Conservation (phyloP, 345 rosid species). For the Fremontodendron californicum region DNA sequence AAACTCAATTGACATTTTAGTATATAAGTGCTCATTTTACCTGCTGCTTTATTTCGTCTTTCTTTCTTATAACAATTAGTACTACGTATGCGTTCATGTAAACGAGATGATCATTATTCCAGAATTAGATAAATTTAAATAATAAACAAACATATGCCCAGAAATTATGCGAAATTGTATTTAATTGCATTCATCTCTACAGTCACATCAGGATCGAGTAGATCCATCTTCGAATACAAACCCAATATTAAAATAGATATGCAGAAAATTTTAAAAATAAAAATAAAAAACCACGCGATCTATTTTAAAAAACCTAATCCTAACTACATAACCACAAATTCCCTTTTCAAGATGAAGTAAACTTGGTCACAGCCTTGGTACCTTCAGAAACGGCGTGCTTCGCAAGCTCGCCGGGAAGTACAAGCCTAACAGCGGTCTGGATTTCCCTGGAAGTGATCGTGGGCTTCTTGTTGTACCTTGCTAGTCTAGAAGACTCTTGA, state of each 20-base stretch:
- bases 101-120: no score
- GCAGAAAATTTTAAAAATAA: background rate
- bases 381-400: slow-evolving; percentile 23
- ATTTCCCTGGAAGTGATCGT: slow-evolving; percentile 20
- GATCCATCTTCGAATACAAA: background rate
- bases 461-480: slow-evolving; percentile 23
- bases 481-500: slow-evolving; percentile 16
- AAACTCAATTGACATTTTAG: background rate
- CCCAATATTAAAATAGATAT: background rate
- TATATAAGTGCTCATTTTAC: background rate
- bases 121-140: no score
- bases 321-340: background rate
- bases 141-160: no score
- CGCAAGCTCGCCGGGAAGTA: slow-evolving; percentile 21
- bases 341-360: slow-evolving; percentile 7
- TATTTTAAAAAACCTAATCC: background rate
- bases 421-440: slow-evolving; percentile 19
- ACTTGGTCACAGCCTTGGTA: slow-evolving; percentile 19
- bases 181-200: background rate
- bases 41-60: background rate
- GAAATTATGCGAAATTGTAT: background rate
- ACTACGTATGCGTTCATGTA: no score
- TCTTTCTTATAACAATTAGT: background rate
- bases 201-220: background rate
- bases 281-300: background rate